Evolutionary conservation across 192 early-diverging fungal genomes (phyloP).

Genomic region (Endogone sp.): DNA sequence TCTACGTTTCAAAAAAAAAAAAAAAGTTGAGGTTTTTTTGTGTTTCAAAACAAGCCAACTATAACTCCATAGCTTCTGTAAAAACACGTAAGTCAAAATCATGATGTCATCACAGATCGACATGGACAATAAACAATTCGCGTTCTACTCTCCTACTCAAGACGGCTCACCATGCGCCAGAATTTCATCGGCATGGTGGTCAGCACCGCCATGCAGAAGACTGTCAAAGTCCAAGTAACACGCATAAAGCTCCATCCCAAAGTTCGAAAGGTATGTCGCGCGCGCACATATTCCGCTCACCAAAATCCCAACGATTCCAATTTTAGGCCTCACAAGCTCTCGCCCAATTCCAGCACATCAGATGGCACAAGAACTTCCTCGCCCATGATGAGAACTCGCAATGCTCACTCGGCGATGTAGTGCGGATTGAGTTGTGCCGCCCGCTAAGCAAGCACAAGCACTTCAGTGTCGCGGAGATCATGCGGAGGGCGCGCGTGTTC

Average conservation of each 20-base stretch:
- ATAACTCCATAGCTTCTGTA: no score
- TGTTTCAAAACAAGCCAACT: no score
- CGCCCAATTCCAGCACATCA: conserved; percentile 55
- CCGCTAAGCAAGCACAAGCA: conserved; percentile 85
- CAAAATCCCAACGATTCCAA: background rate
- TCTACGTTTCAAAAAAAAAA: no score
- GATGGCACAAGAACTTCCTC: conserved; percentile 81
- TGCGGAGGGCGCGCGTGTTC: conserved; percentile 20
- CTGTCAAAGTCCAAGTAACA: conserved; percentile 84
- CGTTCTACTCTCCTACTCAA: background rate
- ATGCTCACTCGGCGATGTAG: conserved; percentile 86
- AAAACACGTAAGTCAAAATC: no score
- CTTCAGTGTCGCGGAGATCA: conserved; percentile 85
- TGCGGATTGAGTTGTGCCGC: conserved; percentile 86
- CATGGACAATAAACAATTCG: background rate
- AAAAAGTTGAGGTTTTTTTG: no score
- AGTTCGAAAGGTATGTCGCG: conserved; percentile 75
- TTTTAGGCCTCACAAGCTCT: no score
- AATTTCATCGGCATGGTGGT: conserved; percentile 85
- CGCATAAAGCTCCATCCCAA: conserved; percentile 73
- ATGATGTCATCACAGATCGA: no score
- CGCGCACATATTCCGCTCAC: background rate
- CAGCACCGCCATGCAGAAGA: conserved; percentile 85
- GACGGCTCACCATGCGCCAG: conserved; percentile 53
- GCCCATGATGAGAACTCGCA: conserved; percentile 81